Conservation (phyloP, 2,329 filamentous ascomycete genomes). For the Plectosphaerella plurivora region DNA sequence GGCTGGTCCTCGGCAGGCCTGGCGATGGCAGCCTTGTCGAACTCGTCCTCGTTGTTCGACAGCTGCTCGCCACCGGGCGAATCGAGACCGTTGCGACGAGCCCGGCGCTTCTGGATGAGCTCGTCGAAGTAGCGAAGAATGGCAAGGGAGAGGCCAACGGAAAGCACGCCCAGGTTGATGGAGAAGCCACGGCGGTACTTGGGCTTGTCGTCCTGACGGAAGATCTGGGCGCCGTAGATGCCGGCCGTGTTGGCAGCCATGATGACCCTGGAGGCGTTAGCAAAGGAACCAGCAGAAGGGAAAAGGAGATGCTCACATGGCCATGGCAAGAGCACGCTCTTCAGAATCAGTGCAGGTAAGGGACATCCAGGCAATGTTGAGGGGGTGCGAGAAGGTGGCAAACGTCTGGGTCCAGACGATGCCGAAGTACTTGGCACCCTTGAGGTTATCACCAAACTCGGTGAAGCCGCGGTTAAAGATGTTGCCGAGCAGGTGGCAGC, state of each 20-base stretch:
- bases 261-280: conserved; percentile 36
- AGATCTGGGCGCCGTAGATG: conserved; percentile 58
- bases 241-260: conserved; percentile 60
- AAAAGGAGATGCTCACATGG: conserved; percentile 33
- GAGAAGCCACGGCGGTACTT: conserved; percentile 47
- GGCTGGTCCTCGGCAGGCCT: not conserved
- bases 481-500: conserved; percentile 44
- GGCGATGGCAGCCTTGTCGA: not conserved
- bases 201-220: conserved; percentile 46
- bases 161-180: conserved; percentile 37
- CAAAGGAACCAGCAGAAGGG: not conserved
- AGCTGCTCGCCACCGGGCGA: not conserved
- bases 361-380: conserved; percentile 59
- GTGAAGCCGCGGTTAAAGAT: conserved; percentile 51
- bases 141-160: conserved; percentile 35
- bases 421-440: conserved; percentile 45
- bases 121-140: conserved; percentile 39
- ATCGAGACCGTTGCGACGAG: not conserved
- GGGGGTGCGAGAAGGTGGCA: conserved; percentile 48
- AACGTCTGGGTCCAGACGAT: conserved; percentile 53
- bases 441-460: conserved; percentile 25
- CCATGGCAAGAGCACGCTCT: conserved; percentile 55
- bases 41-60: not conserved
- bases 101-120: not conserved
- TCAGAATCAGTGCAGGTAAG: conserved; percentile 52